These are phyloP conservation scores for Telopea speciosissima DNA, from an alignment of 177 flowering plant species.

Conservation along the genomic window DNA sequence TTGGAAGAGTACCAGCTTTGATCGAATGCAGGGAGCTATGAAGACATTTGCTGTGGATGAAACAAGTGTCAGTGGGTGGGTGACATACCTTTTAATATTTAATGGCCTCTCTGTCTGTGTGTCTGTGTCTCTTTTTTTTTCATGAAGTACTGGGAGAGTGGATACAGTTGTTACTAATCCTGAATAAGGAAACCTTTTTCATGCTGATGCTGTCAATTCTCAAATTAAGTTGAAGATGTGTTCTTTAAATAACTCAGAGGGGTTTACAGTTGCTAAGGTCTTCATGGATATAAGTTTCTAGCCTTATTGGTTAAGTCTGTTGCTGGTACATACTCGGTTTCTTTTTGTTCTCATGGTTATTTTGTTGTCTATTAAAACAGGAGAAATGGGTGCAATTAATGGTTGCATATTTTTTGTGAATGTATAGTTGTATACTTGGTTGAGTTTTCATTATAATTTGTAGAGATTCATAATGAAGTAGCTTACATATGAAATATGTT, in stretches of 20 bases:
- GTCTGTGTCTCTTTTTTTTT: not conserved
- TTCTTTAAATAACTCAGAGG: not conserved
- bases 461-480: too few species aligned
- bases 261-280: not conserved
- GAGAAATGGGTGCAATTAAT: too few species aligned
- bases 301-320: not conserved
- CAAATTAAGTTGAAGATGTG: not conserved
- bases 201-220: too few species aligned
- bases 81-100: not conserved
- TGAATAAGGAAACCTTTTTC: too few species aligned
- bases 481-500: too few species aligned
- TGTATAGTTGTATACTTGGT: too few species aligned
- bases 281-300: too few species aligned
- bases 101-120: not conserved
- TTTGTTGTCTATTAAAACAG: not conserved
- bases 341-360: not conserved
- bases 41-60: slow-evolving; percentile 99
- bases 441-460: too few species aligned
- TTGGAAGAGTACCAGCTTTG: slow-evolving; percentile 99
- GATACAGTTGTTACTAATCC: not conserved
- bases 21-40: slow-evolving; percentile 99
- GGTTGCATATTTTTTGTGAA: too few species aligned
- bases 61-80: slow-evolving; percentile 99
- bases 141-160: not conserved
- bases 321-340: not conserved